Evolutionary conservation across 345 rosid genomes (phyloP), one percentile per base, ranked within the genome.

Genomic region (Turritis glabra): DNA sequence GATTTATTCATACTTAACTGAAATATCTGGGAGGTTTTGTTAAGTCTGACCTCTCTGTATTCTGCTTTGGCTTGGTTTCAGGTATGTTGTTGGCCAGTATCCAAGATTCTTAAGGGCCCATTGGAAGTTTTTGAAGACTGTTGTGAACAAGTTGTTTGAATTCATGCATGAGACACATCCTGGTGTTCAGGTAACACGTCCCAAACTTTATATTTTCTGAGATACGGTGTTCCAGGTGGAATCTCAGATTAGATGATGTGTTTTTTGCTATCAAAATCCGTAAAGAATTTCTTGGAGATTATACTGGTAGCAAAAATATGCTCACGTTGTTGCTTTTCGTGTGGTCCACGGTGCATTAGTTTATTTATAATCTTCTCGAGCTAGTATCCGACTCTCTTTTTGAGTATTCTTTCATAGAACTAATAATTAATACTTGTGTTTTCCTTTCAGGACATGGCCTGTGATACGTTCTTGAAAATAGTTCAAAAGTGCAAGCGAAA

Each of bases 131-230:
- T 69, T 92, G 84, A 96, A 96, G 82, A 96, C 99, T 55, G 99
- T 96, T 84, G 98, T 92, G 65, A 96, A 92, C 77, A 96, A 96
- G 80, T 77, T 96, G 87, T 96, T 92, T 65, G 99, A 96, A 81
- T 96, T 96, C 77, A 96, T 96, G 99, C 99, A 96, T 65, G 99
- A 96, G 84, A 88, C 96, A 33, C 99, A 96, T 84, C 99, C 98
- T 15, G 98, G 99, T 72, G 99, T 96, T 77, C 99, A 96, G 99
- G 98, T 95, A 65, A 50, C 37, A 0, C 14, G 47, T 56, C 33
- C 75, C 64, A 48, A 29, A 67, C 48, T 78, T 75, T 7, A 15
- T 22, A 37, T 40, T 5, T 29, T n/a, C 12, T 59, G 41, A 60
- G 22, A 56, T 35, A 7, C 29, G 22, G 11, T 61, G 32, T 62